Evolutionary conservation across 257 asterid species (phyloP), one percentile per base, ranked within the genome.

Genomic region (Solanum pimpinellifolium): DNA sequence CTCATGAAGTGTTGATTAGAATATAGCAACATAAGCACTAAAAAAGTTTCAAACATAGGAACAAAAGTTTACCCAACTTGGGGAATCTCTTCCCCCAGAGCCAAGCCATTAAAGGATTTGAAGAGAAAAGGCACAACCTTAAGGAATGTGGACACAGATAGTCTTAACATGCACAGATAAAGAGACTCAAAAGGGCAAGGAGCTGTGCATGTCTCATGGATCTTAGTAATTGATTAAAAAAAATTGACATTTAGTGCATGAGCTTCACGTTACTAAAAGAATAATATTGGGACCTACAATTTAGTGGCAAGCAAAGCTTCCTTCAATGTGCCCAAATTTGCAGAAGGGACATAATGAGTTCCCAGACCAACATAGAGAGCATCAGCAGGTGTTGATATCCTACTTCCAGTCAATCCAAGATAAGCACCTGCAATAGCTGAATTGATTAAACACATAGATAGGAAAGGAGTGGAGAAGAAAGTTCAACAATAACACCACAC

Each of bases 291-390:
- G 74, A 81, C 97, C 33, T 94, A 97, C 99, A 97, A 93, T 85
- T 92, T 87, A 86, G 94, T 88, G 39, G 91, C 94, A 91, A 94
- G 84, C 84, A 97, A 93, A 88, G 93, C 94, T 83, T 87, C 94
- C 91, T 92, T 95, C 84, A 95, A 88, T 70, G 93, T 87, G 84
- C 92, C 92, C 91, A 95, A 91, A 89, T 93, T 94, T 88, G 92
- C 96, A 80, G 98, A 94, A 84, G 98, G 99, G 74, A 95, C 97
- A 90, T 93, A 95, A 89, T 97, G 99, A 29, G 98, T 93, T 84
- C 98, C 98, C 84, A 97, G 94, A 83, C 99, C 98, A 86, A 93
- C 93, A 89, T 92, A 95, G 23, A 97, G 91, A 90, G 99, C 99
- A 94, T 97, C 99, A 85, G 98, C 95, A 89, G 99, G 98, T 2